Conservation (phyloP, 352 stramenopile genomes). For the Poterioochromonas sp. region DNA sequence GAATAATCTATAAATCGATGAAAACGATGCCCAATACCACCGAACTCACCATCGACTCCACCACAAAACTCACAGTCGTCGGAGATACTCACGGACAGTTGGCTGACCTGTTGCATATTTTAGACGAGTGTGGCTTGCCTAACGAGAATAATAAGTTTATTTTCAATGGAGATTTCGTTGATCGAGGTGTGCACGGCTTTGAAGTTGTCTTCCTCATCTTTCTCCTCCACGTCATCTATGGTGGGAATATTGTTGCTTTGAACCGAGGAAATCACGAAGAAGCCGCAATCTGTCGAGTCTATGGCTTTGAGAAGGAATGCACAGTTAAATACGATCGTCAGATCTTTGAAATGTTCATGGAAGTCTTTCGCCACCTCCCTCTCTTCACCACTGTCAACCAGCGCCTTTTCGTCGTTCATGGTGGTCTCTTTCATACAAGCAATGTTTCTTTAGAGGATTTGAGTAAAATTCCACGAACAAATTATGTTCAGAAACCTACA, state of each 20-base stretch:
- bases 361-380: conserved; percentile 51
- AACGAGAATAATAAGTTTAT: conserved; percentile 80
- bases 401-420: conserved; percentile 86
- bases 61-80: conserved; percentile 72
- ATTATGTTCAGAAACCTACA: background rate
- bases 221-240: conserved; percentile 12
- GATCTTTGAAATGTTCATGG: conserved; percentile 45
- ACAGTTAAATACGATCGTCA: conserved; percentile 26
- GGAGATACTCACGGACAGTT: conserved; percentile 83
- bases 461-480: background rate
- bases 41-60: conserved; percentile 63
- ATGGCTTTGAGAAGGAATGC: conserved; percentile 72
- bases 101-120: conserved; percentile 85
- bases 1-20: conserved; percentile 24
- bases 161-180: conserved; percentile 93
- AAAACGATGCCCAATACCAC: conserved; percentile 48
- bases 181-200: conserved; percentile 72
- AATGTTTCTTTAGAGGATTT: background rate
- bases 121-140: conserved; percentile 79
- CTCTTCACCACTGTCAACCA: conserved; percentile 75
- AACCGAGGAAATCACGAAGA: conserved; percentile 89
- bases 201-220: conserved; percentile 60
- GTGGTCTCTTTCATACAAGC: conserved; percentile 70
- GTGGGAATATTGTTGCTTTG: conserved; percentile 64
- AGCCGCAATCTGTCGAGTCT: conserved; percentile 95